Conservation (phyloP, 2,329 filamentous ascomycete genomes). For the Verticillium tricorpus region DNA sequence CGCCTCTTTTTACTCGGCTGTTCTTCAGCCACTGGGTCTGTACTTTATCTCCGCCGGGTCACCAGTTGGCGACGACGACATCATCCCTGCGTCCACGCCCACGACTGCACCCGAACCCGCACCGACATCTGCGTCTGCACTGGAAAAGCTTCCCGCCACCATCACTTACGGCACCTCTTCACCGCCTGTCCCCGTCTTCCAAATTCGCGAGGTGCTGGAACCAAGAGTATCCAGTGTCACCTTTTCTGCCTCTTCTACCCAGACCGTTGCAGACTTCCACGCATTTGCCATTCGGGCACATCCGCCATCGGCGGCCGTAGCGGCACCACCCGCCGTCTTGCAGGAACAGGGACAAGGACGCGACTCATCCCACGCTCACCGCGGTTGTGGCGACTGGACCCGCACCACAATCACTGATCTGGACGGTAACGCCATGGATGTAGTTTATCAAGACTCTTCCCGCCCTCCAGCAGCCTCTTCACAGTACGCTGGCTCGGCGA, state of each 20-base stretch:
- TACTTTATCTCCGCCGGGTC: slow-evolving; percentile 51
- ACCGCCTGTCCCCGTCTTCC: slow-evolving; percentile 34
- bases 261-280: slow-evolving; percentile 68
- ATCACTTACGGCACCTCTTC: slow-evolving; percentile 37
- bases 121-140: slow-evolving; percentile 4
- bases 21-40: slow-evolving; percentile 74
- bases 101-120: slow-evolving; percentile 2
- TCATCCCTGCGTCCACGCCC: background rate
- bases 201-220: slow-evolving; percentile 36
- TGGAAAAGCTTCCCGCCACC: slow-evolving; percentile 16
- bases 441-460: slow-evolving; percentile 51
- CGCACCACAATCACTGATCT: slow-evolving; percentile 65
- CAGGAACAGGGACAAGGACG: background rate
- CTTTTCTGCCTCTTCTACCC: slow-evolving; percentile 62
- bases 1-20: slow-evolving; percentile 77
- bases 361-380: background rate
- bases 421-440: slow-evolving; percentile 81
- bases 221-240: slow-evolving; percentile 48
- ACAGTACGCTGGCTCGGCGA: slow-evolving; percentile 26
- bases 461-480: slow-evolving; percentile 25
- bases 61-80: background rate
- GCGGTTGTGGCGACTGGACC: slow-evolving; percentile 25
- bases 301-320: slow-evolving; percentile 18
- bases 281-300: slow-evolving; percentile 61
- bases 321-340: background rate